Evolutionary conservation across 768 basidiomycete genomes (phyloP).

Genomic region (Calocera cornea): DNA sequence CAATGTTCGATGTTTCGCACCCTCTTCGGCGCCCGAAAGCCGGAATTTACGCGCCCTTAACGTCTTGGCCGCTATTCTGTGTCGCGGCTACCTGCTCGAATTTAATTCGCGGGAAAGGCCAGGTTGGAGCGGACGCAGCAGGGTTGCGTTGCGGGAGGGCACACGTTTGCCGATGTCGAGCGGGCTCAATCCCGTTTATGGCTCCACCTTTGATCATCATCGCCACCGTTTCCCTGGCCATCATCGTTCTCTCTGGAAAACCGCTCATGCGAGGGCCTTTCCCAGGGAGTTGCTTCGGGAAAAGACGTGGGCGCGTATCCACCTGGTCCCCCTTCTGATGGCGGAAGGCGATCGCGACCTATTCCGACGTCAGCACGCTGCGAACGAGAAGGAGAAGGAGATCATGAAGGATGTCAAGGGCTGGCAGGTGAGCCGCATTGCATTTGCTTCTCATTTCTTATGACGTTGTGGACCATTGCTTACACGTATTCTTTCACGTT

Average conservation of each 20-base stretch:
- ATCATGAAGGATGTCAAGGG: slow-evolving; percentile 91
- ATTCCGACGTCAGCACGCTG: slow-evolving; percentile 69
- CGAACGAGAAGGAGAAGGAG: slow-evolving; percentile 60
- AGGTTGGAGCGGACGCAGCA: neutral
- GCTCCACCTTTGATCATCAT: neutral
- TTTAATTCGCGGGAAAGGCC: neutral
- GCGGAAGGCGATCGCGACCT: slow-evolving; percentile 89
- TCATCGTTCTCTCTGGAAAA: neutral
- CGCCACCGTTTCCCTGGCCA: neutral
- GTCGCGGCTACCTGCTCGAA: neutral
- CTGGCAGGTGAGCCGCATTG: slow-evolving; percentile 65
- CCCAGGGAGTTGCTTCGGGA: slow-evolving; percentile 84
- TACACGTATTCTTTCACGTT: neutral
- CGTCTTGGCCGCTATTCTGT: neutral
- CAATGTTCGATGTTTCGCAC: neutral
- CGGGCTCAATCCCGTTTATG: neutral
- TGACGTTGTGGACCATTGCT: slow-evolving; percentile 7
- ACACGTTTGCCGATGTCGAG: neutral
- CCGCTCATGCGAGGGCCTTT: slow-evolving; percentile 7
- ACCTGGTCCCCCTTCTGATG: slow-evolving; percentile 79
- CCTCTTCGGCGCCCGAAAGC: neutral
- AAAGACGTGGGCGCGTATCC: slow-evolving; percentile 88
- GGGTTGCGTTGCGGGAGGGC: neutral
- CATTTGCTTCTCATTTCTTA: slow-evolving; percentile 18
- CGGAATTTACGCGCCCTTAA: neutral